These are phyloP conservation scores for Hanseniaspora thailandica DNA, from an alignment of 805 yeast genomes.

Conservation along the genomic window DNA sequence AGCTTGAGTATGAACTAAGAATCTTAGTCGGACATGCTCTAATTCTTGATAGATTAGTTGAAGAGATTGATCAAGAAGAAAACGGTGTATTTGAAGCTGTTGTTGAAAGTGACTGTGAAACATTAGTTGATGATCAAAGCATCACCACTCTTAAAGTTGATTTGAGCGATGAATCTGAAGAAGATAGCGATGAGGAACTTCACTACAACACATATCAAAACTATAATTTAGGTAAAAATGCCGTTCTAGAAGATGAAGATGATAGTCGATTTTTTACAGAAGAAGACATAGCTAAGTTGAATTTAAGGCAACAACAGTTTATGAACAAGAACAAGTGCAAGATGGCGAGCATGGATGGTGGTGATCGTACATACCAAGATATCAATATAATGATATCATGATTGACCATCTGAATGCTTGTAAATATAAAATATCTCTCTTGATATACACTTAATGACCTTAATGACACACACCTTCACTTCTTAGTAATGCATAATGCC, in stretches of 20 bases:
- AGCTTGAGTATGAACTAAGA: conserved; percentile 22
- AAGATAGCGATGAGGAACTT: background rate
- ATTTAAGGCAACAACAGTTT: too few relatives aligned
- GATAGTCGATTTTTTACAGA: background rate
- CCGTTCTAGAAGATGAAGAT: too few relatives aligned
- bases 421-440: too few relatives aligned
- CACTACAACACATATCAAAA: conserved; percentile 9
- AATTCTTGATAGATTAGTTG: conserved; percentile 24
- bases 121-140: background rate
- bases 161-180: background rate
- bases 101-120: conserved; percentile 5
- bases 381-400: background rate
- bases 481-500: too few relatives aligned
- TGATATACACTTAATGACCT: too few relatives aligned
- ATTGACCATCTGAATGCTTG: too few relatives aligned
- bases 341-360: background rate
- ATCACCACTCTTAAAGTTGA: background rate
- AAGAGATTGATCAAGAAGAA: conserved; percentile 15
- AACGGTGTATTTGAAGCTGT: conserved; percentile 6
- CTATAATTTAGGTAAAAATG: background rate
- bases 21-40: conserved; percentile 28
- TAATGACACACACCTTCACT: too few relatives aligned
- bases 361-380: background rate
- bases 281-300: background rate
- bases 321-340: background rate